Base-by-base conservation (phyloP, 371 early-diverging fungal genomes). In the Mucor velutinosus region DNA sequence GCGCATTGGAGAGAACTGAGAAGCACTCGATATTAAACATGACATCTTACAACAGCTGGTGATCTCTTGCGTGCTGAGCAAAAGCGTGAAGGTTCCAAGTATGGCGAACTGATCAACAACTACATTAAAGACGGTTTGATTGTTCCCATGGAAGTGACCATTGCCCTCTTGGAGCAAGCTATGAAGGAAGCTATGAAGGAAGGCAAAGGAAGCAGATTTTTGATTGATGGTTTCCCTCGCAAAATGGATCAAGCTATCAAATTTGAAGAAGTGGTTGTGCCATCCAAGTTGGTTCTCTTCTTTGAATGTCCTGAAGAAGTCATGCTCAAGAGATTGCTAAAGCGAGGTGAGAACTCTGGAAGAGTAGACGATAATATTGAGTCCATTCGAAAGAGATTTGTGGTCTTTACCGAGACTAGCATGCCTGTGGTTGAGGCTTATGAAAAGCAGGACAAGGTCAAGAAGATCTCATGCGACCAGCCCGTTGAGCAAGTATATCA, bases 171-270 rank as follows among this genome's bases (percentile, higher is more conserved):
- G 53, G 88, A 94, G 64, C 85, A 91, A 49, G 95, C 94, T 11
- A 97, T 98, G 93, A 84, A 86, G 65, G 89, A 81, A 55, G 80
- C 81, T 51, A 83, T 85, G 23, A 75, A 78, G 60, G 71, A 77
- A 27, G 76, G 84, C 29, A 72, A 78, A 37, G 69, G 65, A 33
- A 68, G 33, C 21, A 81, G 92, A 47, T 98, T 99, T 82, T 76
- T 98, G 72, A 90, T 98, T 61, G 99, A 99, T 68, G 99, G 98
- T 0, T 99, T 98, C 89, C 99, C 99, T 12, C 84, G 98, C 25
- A 89, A 92, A 72, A 84, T 98, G 87, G 97, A 95, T 65, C 99
- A 99, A 81, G 97, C 95, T 8, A 62, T 89, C 67, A 89, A 92
- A 65, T 99, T 99, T 79, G 98, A 98, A 84, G 89, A 94, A 70